phyloP scores from a whole-genome alignment of 805 yeast species.

The Candida orba region DNA sequence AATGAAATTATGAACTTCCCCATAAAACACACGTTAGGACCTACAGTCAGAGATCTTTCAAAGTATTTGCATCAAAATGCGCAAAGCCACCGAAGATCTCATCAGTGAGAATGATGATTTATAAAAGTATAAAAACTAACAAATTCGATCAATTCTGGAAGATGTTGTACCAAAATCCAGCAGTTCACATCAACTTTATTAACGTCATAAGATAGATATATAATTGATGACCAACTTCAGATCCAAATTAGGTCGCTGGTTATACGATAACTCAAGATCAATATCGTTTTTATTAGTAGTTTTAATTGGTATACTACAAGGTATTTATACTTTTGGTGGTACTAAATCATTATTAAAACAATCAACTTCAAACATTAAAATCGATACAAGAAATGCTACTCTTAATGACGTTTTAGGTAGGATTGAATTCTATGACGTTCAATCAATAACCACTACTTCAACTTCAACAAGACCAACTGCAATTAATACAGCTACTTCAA shows the following conservation, averaged over 20 bases:
- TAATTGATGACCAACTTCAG: not conserved
- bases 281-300: not conserved
- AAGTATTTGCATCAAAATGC: too few species aligned
- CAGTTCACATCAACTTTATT: too few species aligned
- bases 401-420: conserved; percentile 5
- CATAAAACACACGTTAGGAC: too few species aligned
- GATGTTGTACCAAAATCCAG: too few species aligned
- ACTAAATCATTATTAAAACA: not conserved
- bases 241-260: too few species aligned
- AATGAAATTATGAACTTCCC: too few species aligned
- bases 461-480: not conserved
- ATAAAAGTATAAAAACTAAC: too few species aligned
- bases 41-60: too few species aligned
- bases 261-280: not conserved
- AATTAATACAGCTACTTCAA: not conserved
- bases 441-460: not conserved
- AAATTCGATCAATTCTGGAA: too few species aligned
- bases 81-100: too few species aligned
- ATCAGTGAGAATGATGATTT: too few species aligned
- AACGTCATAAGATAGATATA: too few species aligned
- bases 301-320: not conserved
- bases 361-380: conserved; percentile 4
- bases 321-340: conserved; percentile 5
- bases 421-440: not conserved
- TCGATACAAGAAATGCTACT: conserved; percentile 8